Evolutionary conservation across 1,284 basidiomycete species (phyloP).

Genomic region (Phellopilus nigrolimitatus): DNA sequence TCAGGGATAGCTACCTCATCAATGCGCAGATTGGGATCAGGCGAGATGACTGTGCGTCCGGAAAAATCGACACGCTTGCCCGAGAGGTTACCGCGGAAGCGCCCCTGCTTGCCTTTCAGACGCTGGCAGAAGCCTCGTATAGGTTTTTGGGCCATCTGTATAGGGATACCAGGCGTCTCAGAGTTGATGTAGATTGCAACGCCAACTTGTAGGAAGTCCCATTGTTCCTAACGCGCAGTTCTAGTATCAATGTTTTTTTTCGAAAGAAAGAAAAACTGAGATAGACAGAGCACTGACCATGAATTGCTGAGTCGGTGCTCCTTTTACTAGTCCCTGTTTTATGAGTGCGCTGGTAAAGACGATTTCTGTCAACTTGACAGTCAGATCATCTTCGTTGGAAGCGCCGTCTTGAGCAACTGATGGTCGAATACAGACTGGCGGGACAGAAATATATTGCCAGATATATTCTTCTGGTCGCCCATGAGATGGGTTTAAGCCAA

Average conservation of each 20-base stretch:
- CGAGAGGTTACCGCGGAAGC: conserved; percentile 97
- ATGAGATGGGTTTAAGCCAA: conserved; percentile 85
- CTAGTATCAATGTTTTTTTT: too few relatives aligned
- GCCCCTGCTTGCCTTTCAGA: conserved; percentile 97
- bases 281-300: conserved; percentile 54
- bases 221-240: conserved; percentile 96
- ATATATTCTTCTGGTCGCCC: conserved; percentile 97
- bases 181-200: conserved; percentile 99
- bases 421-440: conserved; percentile 95
- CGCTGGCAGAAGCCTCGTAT: conserved; percentile 98
- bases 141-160: conserved; percentile 82
- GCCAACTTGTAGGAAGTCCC: conserved; percentile 94
- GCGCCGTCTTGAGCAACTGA: conserved; percentile 97
- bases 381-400: conserved; percentile 97
- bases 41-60: conserved; percentile 96
- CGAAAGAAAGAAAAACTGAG: too few relatives aligned
- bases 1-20: conserved; percentile 98
- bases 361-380: conserved; percentile 96
- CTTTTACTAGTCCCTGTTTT: conserved; percentile 85
- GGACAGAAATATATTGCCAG: conserved; percentile 99
- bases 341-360: conserved; percentile 94
- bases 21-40: conserved; percentile 96
- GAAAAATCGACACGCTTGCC: conserved; percentile 99
- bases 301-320: conserved; percentile 82
- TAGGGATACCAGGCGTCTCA: conserved; percentile 89